phyloP scores from a whole-genome alignment of 148 eudicot genomes.

The Tetragonia tetragonoides region DNA sequence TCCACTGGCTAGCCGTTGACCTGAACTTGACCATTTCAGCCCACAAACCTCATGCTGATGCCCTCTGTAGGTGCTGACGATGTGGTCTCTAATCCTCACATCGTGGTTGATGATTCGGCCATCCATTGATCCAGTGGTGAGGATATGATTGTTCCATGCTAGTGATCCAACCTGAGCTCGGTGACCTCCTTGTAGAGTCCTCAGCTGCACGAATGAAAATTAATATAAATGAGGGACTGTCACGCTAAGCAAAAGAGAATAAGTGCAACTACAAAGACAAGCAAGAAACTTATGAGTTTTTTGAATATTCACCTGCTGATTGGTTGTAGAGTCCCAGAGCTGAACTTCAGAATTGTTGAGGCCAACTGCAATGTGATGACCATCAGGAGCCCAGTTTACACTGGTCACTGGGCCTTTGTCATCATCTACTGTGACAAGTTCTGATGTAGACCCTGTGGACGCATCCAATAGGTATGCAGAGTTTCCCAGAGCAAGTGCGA shows the following conservation, averaged over 20 bases:
- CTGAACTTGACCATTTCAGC: slow-evolving; percentile 74
- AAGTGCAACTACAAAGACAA: too few relatives aligned
- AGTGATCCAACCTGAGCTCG: slow-evolving; percentile 60
- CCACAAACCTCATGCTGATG: slow-evolving; percentile 80
- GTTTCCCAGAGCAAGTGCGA: slow-evolving; percentile 73
- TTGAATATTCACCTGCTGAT: slow-evolving; percentile 16
- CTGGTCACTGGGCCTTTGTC: slow-evolving; percentile 69
- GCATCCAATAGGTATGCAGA: slow-evolving; percentile 79
- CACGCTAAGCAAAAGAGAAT: too few relatives aligned
- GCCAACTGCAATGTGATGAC: slow-evolving; percentile 68
- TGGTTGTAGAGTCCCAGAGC: slow-evolving; percentile 76
- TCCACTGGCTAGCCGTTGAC: slow-evolving; percentile 73
- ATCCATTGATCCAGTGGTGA: slow-evolving; percentile 81
- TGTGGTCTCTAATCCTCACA: slow-evolving; percentile 20
- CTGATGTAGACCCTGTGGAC: slow-evolving; percentile 34
- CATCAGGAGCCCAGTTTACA: slow-evolving; percentile 42
- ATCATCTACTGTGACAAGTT: slow-evolving; percentile 63
- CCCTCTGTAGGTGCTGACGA: slow-evolving; percentile 61
- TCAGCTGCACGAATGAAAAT: slow-evolving; percentile 34
- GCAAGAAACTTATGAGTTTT: too few relatives aligned
- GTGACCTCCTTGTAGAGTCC: slow-evolving; percentile 74
- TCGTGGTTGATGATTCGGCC: slow-evolving; percentile 50
- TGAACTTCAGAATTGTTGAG: slow-evolving; percentile 73
- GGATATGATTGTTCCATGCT: slow-evolving; percentile 41
- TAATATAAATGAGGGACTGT: too few relatives aligned